A percentile compares a stretch with the other conserved stretches of the same genome.
Evolutionary conservation across 1,284 basidiomycete genomes (phyloP).

Genomic region (Cronartium ribicola): DNA sequence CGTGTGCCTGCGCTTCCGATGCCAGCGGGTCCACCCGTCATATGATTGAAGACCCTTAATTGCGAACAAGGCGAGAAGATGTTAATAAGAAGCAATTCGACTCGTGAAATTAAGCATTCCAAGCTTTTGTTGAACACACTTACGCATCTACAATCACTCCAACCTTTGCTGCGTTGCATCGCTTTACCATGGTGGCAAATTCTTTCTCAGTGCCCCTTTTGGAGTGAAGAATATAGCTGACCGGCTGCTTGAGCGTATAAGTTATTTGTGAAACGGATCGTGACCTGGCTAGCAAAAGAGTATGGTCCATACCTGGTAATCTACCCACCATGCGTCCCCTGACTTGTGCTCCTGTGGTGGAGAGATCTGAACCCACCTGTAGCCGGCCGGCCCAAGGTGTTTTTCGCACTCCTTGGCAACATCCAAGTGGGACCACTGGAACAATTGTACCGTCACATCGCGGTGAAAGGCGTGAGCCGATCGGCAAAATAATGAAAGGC

Average conservation of each 20-base stretch:
- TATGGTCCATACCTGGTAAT: constrained; percentile 13
- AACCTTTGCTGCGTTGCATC: constrained; percentile 15
- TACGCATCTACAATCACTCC: constrained; percentile 36
- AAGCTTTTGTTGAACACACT: background rate
- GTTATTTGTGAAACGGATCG: background rate
- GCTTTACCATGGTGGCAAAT: constrained; percentile 27
- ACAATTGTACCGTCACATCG: constrained; percentile 12
- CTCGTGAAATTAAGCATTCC: background rate
- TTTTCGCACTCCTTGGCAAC: constrained; percentile 24
- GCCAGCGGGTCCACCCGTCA: constrained; percentile 16
- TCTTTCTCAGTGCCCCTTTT: constrained; percentile 28
- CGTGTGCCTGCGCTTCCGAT: background rate
- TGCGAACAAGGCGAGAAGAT: background rate
- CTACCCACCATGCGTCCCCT: constrained; percentile 34
- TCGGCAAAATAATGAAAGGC: too few species aligned
- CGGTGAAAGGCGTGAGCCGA: too few species aligned
- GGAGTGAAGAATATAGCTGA: constrained; percentile 22
- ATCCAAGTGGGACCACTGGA: constrained; percentile 32
- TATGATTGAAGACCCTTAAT: constrained; percentile 31
- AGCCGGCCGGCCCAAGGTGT: constrained; percentile 21
- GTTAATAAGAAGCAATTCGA: background rate
- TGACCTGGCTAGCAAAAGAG: background rate
- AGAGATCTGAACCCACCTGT: constrained; percentile 29
- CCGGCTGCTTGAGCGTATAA: constrained; percentile 23
- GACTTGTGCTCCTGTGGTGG: constrained; percentile 35